phyloP scores from a whole-genome alignment of 495 filamentous ascomycete genomes.

The Aspergillus baeticus region DNA sequence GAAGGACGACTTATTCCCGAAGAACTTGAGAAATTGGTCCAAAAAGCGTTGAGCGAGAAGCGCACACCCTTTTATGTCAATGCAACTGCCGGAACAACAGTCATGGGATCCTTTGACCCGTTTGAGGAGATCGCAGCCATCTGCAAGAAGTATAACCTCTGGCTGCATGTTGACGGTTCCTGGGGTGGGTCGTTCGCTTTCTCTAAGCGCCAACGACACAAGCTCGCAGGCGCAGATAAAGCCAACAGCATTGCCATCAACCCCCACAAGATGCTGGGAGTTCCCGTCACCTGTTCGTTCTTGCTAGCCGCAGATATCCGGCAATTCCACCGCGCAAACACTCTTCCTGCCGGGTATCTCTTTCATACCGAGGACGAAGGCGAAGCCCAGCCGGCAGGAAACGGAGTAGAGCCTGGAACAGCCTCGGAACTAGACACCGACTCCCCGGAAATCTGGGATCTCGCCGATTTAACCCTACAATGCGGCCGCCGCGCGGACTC shows the following conservation, averaged over 20 bases:
- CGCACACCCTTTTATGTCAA: conserved; percentile 92
- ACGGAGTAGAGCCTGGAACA: conserved; percentile 9
- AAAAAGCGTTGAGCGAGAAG: conserved; percentile 57
- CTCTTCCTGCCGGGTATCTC: conserved; percentile 81
- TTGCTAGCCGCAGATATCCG: conserved; percentile 73
- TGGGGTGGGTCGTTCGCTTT: conserved; percentile 90
- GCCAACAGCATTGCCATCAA: conserved; percentile 84
- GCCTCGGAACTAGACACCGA: conserved; percentile 32
- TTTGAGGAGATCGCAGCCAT: conserved; percentile 68
- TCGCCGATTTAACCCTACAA: conserved; percentile 92
- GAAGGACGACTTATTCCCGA: conserved; percentile 67
- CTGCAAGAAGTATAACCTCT: conserved; percentile 69
- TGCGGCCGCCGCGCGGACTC: conserved; percentile 84
- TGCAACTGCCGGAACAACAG: conserved; percentile 92
- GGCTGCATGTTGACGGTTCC: conserved; percentile 87
- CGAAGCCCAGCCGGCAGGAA: background rate
- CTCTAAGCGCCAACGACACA: conserved; percentile 59
- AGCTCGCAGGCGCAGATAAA: conserved; percentile 65
- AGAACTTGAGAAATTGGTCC: conserved; percentile 61
- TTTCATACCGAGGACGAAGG: conserved; percentile 62
- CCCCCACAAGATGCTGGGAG: conserved; percentile 96
- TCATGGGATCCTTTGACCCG: conserved; percentile 86
- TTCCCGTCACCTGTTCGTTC: conserved; percentile 88
- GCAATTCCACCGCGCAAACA: conserved; percentile 78
- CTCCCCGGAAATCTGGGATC: conserved; percentile 71